phyloP scores from a whole-genome alignment of 257 asterid species.

The Lycium barbarum region DNA sequence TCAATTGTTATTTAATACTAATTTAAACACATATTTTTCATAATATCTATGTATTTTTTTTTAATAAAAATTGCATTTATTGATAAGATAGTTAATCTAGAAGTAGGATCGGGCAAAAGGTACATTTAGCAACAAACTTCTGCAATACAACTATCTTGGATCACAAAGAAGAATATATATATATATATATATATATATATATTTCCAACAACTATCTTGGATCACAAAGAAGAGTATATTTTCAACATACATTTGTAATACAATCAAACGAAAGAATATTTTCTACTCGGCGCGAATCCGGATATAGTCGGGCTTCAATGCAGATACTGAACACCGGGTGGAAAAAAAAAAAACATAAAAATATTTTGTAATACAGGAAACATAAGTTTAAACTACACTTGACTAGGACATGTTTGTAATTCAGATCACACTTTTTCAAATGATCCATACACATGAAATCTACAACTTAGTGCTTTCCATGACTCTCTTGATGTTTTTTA shows the following conservation, averaged over 20 bases:
- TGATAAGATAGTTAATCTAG: background rate
- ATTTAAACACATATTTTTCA: background rate
- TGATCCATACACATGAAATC: background rate
- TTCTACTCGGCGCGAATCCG: no score
- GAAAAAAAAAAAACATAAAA: no score
- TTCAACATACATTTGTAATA: background rate
- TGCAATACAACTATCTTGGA: background rate
- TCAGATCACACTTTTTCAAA: background rate
- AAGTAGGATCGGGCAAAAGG: background rate
- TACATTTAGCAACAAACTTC: background rate
- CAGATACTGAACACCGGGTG: no score
- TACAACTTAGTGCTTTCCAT: conserved; percentile 10
- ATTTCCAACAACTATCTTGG: background rate
- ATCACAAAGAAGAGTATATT: background rate
- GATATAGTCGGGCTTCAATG: no score
- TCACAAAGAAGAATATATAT: background rate
- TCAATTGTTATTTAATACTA: background rate
- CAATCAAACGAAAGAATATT: no score
- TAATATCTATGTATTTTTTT: background rate
- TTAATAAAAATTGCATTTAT: background rate
- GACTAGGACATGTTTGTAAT: background rate
- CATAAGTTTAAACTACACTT: background rate
- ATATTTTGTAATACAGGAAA: background rate
- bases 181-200: no score
- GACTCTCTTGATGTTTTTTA: conserved; percentile 11